Percentiles rank a stretch among this genome's conserved stretches.
These are phyloP conservation scores for Lycium ferocissimum DNA, from an alignment of 257 asterid species.

Conservation along the genomic window DNA sequence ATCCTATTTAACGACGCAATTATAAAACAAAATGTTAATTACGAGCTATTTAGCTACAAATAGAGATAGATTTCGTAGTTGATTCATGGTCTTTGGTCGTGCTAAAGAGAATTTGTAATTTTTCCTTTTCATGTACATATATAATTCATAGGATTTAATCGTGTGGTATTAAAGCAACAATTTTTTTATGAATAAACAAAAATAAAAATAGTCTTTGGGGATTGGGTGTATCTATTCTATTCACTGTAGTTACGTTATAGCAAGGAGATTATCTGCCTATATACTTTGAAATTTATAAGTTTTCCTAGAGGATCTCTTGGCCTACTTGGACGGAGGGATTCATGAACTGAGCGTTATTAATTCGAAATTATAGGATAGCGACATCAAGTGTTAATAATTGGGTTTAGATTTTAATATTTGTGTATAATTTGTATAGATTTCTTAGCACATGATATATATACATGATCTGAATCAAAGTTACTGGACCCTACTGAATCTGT, in stretches of 20 bases:
- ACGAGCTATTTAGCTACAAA: too few species aligned
- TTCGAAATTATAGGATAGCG: background rate
- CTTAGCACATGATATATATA: too few species aligned
- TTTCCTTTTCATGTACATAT: background rate
- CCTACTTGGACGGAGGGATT: background rate
- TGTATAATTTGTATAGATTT: background rate
- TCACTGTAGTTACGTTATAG: background rate
- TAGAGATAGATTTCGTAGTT: background rate
- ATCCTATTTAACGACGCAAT: too few species aligned
- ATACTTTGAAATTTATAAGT: background rate
- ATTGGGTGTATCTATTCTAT: background rate
- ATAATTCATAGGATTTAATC: background rate
- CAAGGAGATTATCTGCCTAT: background rate
- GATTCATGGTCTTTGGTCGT: background rate
- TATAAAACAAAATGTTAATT: too few species aligned
- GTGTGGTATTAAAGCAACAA: conserved; percentile 6
- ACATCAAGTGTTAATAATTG: background rate
- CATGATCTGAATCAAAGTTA: too few species aligned
- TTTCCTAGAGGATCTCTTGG: background rate
- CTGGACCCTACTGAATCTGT: too few species aligned
- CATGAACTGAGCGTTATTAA: background rate
- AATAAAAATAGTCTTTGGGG: background rate
- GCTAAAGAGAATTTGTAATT: background rate
- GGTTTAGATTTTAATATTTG: background rate
- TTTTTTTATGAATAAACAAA: background rate